phyloP scores from a whole-genome alignment of 768 basidiomycete species.

The Russula emetica region DNA sequence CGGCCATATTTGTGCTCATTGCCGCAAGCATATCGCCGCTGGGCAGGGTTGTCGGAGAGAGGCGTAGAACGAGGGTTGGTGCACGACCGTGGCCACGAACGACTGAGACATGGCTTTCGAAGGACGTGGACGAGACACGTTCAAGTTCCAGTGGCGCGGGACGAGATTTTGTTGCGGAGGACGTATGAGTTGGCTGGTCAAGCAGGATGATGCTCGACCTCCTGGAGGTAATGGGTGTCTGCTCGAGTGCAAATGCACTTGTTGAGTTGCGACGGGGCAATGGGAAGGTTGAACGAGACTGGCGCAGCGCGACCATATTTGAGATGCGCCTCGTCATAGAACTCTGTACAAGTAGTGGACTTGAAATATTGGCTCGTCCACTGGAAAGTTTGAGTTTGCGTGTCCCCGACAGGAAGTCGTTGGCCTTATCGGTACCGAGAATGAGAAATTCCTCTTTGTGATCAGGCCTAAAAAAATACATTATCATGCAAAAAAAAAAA shows the following conservation, averaged over 20 bases:
- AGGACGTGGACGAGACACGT: not conserved
- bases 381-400: constrained; percentile 18
- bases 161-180: not conserved
- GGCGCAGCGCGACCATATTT: constrained; percentile 3
- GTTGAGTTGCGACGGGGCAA: not conserved
- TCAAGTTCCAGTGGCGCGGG: not conserved
- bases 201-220: not conserved
- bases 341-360: constrained; percentile 16
- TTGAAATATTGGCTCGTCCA: constrained; percentile 14
- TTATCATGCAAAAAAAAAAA: not conserved
- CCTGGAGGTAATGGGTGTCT: not conserved
- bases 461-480: constrained; percentile 18
- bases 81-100: constrained; percentile 4
- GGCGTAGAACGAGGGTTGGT: constrained; percentile 24
- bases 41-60: constrained; percentile 12
- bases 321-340: constrained; percentile 21
- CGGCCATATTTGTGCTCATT: not conserved
- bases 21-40: constrained; percentile 10
- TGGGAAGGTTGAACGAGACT: constrained; percentile 8
- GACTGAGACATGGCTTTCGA: constrained; percentile 13
- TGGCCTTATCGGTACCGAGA: constrained; percentile 12
- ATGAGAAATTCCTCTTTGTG: constrained; percentile 25
- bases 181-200: not conserved
- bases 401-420: constrained; percentile 12
- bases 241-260: not conserved